Conservation (phyloP, 257 asterid genomes). For the Solanum dulcamara region DNA sequence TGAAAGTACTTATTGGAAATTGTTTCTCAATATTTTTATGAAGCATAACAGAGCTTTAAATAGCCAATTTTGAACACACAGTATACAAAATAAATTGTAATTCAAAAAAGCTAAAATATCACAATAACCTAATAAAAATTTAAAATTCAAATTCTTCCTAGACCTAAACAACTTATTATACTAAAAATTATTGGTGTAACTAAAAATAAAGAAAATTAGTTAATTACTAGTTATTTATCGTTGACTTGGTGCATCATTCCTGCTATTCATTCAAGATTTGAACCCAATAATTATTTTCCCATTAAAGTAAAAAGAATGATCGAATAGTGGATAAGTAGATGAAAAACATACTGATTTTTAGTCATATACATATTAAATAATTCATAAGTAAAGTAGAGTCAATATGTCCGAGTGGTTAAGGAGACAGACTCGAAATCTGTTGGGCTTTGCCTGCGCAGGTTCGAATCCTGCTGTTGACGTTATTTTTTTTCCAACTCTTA, state of each 20-base stretch:
- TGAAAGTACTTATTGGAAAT: not conserved
- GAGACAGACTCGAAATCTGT: constrained; percentile 2
- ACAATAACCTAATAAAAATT: too few relatives aligned
- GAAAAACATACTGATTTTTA: too few relatives aligned
- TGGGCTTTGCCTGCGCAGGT: constrained; percentile 1
- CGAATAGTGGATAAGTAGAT: not conserved
- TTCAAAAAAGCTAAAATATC: not conserved
- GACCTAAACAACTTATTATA: too few relatives aligned
- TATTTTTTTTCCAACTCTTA: not conserved
- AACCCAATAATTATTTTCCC: not conserved
- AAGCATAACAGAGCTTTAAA: too few relatives aligned
- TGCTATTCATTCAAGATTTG: too few relatives aligned
- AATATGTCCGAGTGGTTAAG: not conserved
- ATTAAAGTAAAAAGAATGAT: not conserved
- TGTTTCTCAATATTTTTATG: too few relatives aligned
- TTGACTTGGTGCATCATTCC: too few relatives aligned
- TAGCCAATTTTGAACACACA: not conserved
- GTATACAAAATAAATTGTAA: too few relatives aligned
- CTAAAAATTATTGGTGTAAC: not conserved
- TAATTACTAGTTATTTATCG: too few relatives aligned
- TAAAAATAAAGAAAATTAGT: too few relatives aligned
- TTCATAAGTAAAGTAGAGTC: not conserved
- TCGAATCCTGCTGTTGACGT: not conserved
- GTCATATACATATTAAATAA: too few relatives aligned
- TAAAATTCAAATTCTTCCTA: too few relatives aligned